Evolutionary conservation across 2,329 filamentous ascomycete species (phyloP).

Genomic region (Colletotrichum sp.): DNA sequence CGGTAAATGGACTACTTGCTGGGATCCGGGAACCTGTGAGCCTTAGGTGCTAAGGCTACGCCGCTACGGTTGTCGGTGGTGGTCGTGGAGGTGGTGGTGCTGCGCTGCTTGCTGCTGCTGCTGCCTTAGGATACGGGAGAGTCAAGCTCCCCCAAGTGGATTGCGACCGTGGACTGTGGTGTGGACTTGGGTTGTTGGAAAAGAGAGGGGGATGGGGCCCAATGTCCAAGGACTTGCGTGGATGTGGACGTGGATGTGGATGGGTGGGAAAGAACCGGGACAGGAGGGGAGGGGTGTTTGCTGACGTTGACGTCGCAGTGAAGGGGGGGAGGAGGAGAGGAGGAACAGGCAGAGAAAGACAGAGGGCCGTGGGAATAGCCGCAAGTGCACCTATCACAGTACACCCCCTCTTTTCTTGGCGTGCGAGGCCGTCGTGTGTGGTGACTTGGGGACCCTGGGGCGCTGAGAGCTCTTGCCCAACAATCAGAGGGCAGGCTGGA

Average conservation of each 20-base stretch:
- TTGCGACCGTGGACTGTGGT: not conserved
- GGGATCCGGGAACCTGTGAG: constrained; percentile 8
- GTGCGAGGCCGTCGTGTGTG: not conserved
- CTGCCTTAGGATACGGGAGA: not conserved
- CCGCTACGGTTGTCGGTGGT: not conserved
- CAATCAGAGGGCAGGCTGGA: not conserved
- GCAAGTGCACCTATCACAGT: not conserved
- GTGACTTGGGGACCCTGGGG: not conserved
- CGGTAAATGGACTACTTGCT: constrained; percentile 16
- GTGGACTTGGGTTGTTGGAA: not conserved
- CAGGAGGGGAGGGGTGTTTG: not conserved
- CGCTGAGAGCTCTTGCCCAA: not conserved
- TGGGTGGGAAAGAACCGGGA: not conserved
- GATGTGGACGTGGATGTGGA: not conserved
- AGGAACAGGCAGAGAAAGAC: not conserved
- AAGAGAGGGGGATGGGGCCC: not conserved
- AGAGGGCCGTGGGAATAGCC: not conserved
- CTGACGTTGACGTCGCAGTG: constrained; percentile 19
- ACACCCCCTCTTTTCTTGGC: constrained; percentile 4
- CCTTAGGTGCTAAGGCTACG: not conserved
- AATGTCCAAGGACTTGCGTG: not conserved
- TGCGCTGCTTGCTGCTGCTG: not conserved
- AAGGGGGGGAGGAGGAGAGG: not conserved
- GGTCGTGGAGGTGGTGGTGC: not conserved
- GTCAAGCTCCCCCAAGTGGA: not conserved